Evolutionary conservation across 1,284 basidiomycete species (phyloP).

Genomic region (Prillingera fragicola): DNA sequence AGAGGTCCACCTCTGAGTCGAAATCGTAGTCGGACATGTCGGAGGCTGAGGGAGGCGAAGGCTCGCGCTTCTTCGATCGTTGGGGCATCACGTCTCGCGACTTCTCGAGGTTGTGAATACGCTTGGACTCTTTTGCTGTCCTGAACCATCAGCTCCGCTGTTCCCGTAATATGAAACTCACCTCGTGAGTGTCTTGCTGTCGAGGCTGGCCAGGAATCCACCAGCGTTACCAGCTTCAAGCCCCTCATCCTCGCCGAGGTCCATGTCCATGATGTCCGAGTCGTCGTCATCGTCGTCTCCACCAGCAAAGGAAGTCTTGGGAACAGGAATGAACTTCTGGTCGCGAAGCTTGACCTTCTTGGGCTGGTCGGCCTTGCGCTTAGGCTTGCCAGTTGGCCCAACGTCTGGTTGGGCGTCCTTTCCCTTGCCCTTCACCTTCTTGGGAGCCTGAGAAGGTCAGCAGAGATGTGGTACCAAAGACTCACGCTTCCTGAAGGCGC

Average conservation of each 20-base stretch:
- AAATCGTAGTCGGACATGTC: conserved; percentile 38
- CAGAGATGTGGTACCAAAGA: neutral
- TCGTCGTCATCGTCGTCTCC: conserved; percentile 8
- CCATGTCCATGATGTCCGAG: conserved; percentile 10
- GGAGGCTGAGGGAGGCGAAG: conserved; percentile 24
- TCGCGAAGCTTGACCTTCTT: conserved; percentile 48
- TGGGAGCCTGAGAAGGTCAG: conserved; percentile 8
- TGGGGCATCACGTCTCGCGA: conserved; percentile 36
- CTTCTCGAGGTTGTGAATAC: conserved; percentile 44
- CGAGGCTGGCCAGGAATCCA: conserved; percentile 37
- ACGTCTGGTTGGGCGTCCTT: conserved; percentile 9
- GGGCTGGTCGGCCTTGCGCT: conserved; percentile 40
- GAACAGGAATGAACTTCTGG: conserved; percentile 46
- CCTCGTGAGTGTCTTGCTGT: conserved; percentile 39
- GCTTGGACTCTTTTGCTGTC: conserved; percentile 45
- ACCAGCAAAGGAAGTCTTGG: conserved; percentile 31
- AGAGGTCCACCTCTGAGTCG: conserved; percentile 37
- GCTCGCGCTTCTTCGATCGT: conserved; percentile 26
- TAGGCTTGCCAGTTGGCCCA: conserved; percentile 40
- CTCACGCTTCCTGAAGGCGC: conserved; percentile 10
- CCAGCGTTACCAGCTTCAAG: conserved; percentile 17
- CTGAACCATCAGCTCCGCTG: conserved; percentile 15
- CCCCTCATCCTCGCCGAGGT: conserved; percentile 26
- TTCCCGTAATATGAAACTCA: too few species aligned
- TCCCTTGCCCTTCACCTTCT: conserved; percentile 11